A percentile compares a stretch with the other conserved stretches of the same genome.
Evolutionary conservation across 2,329 filamentous ascomycete species (phyloP).

Genomic region (Venturia oleaginea): DNA sequence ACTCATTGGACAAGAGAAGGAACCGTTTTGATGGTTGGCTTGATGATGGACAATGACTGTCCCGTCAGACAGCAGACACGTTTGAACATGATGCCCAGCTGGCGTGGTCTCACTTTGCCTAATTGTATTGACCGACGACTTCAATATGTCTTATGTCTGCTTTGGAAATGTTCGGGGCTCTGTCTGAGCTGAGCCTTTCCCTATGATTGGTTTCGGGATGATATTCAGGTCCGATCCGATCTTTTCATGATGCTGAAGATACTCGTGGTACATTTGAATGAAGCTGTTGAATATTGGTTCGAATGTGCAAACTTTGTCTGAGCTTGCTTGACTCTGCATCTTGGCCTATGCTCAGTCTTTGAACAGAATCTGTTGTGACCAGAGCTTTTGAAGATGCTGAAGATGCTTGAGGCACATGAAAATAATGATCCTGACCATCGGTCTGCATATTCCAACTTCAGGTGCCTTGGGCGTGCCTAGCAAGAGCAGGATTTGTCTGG

Average conservation of each 20-base stretch:
- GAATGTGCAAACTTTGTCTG: too few species aligned
- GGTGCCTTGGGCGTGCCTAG: background rate
- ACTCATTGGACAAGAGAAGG: background rate
- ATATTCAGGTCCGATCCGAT: background rate
- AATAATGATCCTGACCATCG: background rate
- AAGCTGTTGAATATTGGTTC: too few species aligned
- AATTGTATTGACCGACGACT: background rate
- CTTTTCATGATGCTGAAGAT: background rate
- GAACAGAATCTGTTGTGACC: background rate
- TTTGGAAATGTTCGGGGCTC: background rate
- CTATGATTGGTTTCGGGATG: background rate
- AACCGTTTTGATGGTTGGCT: background rate
- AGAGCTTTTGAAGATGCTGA: background rate
- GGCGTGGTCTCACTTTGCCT: too few species aligned
- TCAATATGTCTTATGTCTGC: background rate
- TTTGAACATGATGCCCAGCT: too few species aligned
- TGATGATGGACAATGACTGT: background rate
- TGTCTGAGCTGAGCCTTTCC: background rate
- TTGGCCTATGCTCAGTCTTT: background rate
- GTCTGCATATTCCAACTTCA: background rate
- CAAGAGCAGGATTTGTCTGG: background rate
- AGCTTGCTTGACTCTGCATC: background rate
- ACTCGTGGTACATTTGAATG: too few species aligned
- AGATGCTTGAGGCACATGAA: background rate
- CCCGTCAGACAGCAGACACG: too few species aligned